Evolutionary conservation across 164 flowering plant species (phyloP), one percentile per base, ranked within the genome.

Genomic region (Magnolia sinica): DNA sequence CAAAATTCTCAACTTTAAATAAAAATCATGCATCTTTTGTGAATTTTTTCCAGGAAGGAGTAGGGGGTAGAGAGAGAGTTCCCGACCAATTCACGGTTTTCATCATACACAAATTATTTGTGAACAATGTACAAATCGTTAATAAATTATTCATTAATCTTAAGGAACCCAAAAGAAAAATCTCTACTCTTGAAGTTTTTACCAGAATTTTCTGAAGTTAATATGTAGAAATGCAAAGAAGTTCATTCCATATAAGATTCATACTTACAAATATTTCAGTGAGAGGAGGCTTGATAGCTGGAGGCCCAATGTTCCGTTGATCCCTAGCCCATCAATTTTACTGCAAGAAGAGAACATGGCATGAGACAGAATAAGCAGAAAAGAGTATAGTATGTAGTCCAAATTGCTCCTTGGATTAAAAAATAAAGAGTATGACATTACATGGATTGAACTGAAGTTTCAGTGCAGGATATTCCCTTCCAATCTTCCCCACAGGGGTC

Each of bases 401-500:
- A 2, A 31, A 31, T 31, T 1, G 37, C 37, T 4, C 37, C 37
- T 2, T 31, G 18, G 37, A 31, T 31, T 31, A 31, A 31, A 31
- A 31, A 31, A 31, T 2, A 31, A 31, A 31, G 37, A 0, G 8
- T n/a, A 1, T 23, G 24, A 50, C 18, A 50, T 76, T 86, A 92
- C 98, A 95, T 83, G 85, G 82, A 76, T 72, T 83, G 80, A n/a
- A 92, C 83, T 11, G 94, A 89, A 73, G 98, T 84, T 3, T 85
- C 90, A 67, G 37, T 79, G 77, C 98, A 94, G 11, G 87, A 81
- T 27, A 94, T 85, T 76, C 98, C 98, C 8, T 79, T 84, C 97
- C 98, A 94, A 18, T 82, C 82, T 66, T 94, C 91, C 31, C 64
- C 87, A 75, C 98, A 94, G 7, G 98, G 98, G 76, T 94, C 98